phyloP scores from a whole-genome alignment of 176 grass and related monocot genomes.

The Musa troglodytarum region DNA sequence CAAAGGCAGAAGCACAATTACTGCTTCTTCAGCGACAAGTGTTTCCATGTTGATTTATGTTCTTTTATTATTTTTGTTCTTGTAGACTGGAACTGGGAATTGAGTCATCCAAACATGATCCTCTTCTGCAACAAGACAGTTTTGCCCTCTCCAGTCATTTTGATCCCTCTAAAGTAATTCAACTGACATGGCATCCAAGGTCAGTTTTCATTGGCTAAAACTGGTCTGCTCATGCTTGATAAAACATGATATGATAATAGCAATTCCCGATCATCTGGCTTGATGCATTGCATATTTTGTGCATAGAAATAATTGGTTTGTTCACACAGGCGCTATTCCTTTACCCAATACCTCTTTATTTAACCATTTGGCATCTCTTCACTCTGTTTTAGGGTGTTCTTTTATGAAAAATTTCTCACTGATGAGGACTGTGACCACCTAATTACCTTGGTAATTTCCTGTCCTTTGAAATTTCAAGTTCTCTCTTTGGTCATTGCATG shows the following conservation, averaged over 20 bases:
- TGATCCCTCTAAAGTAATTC: slow-evolving; percentile 58
- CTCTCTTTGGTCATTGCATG: slow-evolving; percentile 5
- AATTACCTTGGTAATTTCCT: slow-evolving; percentile 61
- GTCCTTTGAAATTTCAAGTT: neutral
- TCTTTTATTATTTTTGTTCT: slow-evolving; percentile 3
- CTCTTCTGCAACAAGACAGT: slow-evolving; percentile 19
- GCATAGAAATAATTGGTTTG: neutral
- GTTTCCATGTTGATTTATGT: neutral
- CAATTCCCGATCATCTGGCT: neutral
- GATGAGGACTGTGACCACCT: slow-evolving; percentile 63
- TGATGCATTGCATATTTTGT: neutral
- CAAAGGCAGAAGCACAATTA: too few relatives aligned
- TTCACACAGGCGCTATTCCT: neutral
- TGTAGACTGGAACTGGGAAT: slow-evolving; percentile 26
- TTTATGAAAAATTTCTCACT: slow-evolving; percentile 87
- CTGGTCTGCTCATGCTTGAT: slow-evolving; percentile 7
- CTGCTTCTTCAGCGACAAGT: neutral
- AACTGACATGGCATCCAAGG: slow-evolving; percentile 73
- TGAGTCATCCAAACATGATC: neutral
- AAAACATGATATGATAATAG: slow-evolving; percentile 3
- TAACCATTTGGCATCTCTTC: slow-evolving; percentile 38
- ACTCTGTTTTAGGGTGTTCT: slow-evolving; percentile 78
- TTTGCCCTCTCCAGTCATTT: slow-evolving; percentile 24
- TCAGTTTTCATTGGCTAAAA: slow-evolving; percentile 13
- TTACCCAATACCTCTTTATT: slow-evolving; percentile 17